These are phyloP conservation scores for Tetragonia tetragonoides DNA, from an alignment of 148 eudicot species.

Conservation along the genomic window DNA sequence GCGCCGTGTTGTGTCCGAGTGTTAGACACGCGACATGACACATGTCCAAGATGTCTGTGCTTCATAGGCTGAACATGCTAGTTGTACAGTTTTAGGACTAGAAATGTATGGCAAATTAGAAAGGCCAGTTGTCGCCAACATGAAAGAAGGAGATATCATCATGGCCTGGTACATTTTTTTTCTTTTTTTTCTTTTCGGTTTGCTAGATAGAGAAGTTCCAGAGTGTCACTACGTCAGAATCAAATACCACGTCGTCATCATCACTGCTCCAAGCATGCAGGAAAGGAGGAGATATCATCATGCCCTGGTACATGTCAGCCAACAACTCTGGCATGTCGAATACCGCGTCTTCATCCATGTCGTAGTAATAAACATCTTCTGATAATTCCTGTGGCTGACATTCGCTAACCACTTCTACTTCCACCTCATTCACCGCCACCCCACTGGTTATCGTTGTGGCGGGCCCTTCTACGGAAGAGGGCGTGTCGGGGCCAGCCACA, in stretches of 20 bases:
- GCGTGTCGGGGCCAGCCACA: background rate
- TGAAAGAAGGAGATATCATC: too few species aligned
- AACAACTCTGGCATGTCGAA: conserved; percentile 48
- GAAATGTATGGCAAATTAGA: too few species aligned
- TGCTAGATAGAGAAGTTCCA: conserved; percentile 33
- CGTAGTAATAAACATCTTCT: conserved; percentile 11
- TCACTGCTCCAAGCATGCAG: background rate
- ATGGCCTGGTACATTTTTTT: too few species aligned
- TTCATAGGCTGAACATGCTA: too few species aligned
- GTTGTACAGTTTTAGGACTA: too few species aligned
- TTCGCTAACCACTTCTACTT: background rate
- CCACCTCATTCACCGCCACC: background rate
- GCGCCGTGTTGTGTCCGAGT: too few species aligned
- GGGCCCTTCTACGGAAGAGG: background rate
- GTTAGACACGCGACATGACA: too few species aligned
- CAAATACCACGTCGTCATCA: conserved; percentile 7
- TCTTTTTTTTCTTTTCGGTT: background rate
- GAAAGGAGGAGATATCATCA: conserved; percentile 37
- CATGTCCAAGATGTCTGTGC: too few species aligned
- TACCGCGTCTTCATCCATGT: conserved; percentile 51
- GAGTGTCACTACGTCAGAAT: conserved; percentile 26
- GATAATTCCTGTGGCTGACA: background rate
- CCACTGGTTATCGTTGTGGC: too few species aligned
- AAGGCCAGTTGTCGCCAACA: too few species aligned
- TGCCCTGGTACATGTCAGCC: conserved; percentile 63